Percentiles rank a stretch among this genome's conserved stretches.
Evolutionary conservation across 805 yeast genomes (phyloP).

Genomic region (Candida dajiaensis): DNA sequence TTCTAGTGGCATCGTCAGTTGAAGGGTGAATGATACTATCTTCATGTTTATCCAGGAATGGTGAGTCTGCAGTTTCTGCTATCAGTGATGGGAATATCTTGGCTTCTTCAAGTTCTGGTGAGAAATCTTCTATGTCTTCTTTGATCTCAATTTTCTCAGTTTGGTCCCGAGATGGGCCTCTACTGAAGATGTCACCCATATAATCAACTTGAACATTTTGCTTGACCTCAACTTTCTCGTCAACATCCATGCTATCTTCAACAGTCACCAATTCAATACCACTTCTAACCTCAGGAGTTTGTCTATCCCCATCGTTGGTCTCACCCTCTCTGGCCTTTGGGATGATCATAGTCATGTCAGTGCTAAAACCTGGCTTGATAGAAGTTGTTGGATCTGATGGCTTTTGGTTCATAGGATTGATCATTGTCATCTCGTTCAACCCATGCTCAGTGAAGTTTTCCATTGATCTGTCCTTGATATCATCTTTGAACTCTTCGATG

Average conservation of each 20-base stretch:
- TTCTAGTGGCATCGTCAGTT: conserved; percentile 17
- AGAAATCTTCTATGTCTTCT: not conserved
- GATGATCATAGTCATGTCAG: conserved; percentile 35
- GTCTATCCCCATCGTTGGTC: not conserved
- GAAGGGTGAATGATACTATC: conserved; percentile 10
- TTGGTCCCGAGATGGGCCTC: conserved; percentile 3
- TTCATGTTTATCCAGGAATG: conserved; percentile 17
- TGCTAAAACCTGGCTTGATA: conserved; percentile 8
- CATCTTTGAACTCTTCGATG: conserved; percentile 21
- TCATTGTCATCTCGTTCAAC: conserved; percentile 26
- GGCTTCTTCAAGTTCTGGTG: not conserved
- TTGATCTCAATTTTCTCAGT: conserved; percentile 4
- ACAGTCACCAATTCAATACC: not conserved
- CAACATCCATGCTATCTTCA: conserved; percentile 9
- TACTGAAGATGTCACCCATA: conserved; percentile 18
- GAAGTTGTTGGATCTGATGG: conserved; percentile 14
- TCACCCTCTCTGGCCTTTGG: conserved; percentile 18
- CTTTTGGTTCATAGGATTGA: conserved; percentile 16
- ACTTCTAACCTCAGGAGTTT: conserved; percentile 1
- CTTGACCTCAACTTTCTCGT: conserved; percentile 2
- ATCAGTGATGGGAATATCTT: conserved; percentile 1
- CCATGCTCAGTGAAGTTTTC: conserved; percentile 13
- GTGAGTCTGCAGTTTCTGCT: conserved; percentile 8
- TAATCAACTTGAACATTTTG: conserved; percentile 11
- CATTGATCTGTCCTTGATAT: conserved; percentile 4